These are phyloP conservation scores for Thermothelomyces thermophilus DNA, from an alignment of 2,329 filamentous ascomycete species.

Conservation along the genomic window DNA sequence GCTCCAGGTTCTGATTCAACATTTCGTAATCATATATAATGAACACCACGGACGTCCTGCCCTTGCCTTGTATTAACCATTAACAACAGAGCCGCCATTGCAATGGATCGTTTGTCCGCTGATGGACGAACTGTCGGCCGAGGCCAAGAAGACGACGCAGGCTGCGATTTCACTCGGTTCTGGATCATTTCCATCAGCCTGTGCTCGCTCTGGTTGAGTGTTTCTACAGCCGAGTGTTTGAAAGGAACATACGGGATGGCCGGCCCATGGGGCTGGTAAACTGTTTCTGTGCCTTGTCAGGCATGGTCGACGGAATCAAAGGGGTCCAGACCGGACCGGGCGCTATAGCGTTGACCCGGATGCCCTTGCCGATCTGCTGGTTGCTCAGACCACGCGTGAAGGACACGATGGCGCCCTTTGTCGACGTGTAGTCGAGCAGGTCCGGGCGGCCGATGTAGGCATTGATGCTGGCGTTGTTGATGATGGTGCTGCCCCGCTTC, in stretches of 20 bases:
- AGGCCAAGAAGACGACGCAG: conserved; percentile 75
- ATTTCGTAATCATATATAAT: too few species aligned
- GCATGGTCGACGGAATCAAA: conserved; percentile 68
- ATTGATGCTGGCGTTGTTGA: conserved; percentile 82
- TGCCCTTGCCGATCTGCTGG: conserved; percentile 64
- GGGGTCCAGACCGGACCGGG: conserved; percentile 77
- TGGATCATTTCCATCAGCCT: background rate
- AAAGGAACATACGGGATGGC: conserved; percentile 40
- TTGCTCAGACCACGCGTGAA: conserved; percentile 75
- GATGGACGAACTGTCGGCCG: conserved; percentile 64
- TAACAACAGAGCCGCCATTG: conserved; percentile 45
- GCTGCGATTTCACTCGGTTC: conserved; percentile 79
- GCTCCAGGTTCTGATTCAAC: too few species aligned
- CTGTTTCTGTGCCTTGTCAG: conserved; percentile 59
- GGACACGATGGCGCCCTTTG: conserved; percentile 70
- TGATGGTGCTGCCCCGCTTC: conserved; percentile 66
- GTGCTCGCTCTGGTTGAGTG: background rate
- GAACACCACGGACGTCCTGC: too few species aligned
- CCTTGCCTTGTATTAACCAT: too few species aligned
- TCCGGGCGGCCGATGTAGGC: conserved; percentile 75
- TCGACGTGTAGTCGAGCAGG: conserved; percentile 74
- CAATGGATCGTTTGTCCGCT: conserved; percentile 60
- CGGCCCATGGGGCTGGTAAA: conserved; percentile 71
- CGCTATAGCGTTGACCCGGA: conserved; percentile 69
- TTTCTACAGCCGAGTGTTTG: too few species aligned